phyloP scores from a whole-genome alignment of 2,329 filamentous ascomycete genomes.

The Phialophora expanda region DNA sequence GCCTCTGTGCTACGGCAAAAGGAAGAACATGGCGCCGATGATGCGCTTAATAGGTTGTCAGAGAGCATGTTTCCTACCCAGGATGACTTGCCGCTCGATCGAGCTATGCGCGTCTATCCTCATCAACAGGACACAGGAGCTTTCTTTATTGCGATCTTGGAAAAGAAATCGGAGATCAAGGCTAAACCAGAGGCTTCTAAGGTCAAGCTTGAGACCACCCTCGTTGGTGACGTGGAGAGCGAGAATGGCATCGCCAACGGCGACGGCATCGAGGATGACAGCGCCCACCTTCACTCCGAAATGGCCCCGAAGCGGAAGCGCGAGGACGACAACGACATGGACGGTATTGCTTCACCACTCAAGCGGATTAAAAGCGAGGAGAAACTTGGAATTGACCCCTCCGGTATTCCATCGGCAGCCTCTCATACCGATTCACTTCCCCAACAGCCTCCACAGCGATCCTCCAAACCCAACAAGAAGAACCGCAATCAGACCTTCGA shows the following conservation, averaged over 20 bases:
- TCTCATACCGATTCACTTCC: background rate
- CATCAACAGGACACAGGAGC: slow-evolving; percentile 95
- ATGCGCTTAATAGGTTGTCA: slow-evolving; percentile 70
- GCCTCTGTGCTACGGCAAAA: slow-evolving; percentile 74
- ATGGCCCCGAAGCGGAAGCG: slow-evolving; percentile 34
- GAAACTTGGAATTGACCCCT: background rate
- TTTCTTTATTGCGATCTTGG: slow-evolving; percentile 95
- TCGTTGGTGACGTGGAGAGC: slow-evolving; percentile 41
- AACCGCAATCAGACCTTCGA: slow-evolving; percentile 65
- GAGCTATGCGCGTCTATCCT: slow-evolving; percentile 92
- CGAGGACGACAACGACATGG: slow-evolving; percentile 23
- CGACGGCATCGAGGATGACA: slow-evolving; percentile 41
- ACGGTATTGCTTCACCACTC: slow-evolving; percentile 10
- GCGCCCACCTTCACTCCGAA: slow-evolving; percentile 38
- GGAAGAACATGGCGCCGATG: slow-evolving; percentile 59
- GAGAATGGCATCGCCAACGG: slow-evolving; percentile 3
- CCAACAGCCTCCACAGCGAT: slow-evolving; percentile 9
- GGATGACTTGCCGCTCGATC: slow-evolving; percentile 75
- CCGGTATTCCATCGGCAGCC: background rate
- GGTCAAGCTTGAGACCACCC: slow-evolving; percentile 20
- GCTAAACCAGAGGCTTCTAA: slow-evolving; percentile 67
- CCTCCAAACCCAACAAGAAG: slow-evolving; percentile 42
- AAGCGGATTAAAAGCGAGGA: slow-evolving; percentile 37
- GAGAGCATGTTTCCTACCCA: slow-evolving; percentile 82
- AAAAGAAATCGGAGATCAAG: slow-evolving; percentile 87